Percentiles rank a stretch among this genome's conserved stretches.
Conservation (phyloP, 768 basidiomycete genomes). For the Lentinula edodes region DNA sequence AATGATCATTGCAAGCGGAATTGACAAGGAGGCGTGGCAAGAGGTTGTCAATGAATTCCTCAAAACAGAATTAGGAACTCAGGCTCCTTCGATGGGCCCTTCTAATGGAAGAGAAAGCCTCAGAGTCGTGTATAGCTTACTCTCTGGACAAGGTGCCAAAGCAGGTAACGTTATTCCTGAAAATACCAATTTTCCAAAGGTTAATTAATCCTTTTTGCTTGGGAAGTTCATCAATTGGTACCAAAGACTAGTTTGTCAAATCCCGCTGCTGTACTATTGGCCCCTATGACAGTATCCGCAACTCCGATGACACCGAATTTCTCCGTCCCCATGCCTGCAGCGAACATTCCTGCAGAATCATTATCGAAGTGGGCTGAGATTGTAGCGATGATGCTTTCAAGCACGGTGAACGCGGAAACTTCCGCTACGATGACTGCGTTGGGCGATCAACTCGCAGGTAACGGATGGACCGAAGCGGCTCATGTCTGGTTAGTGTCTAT, state of each 20-base stretch:
- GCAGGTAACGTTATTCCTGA: conserved; percentile 46
- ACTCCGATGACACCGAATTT: conserved; percentile 69
- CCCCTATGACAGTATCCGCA: conserved; percentile 23
- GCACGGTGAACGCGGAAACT: conserved; percentile 59
- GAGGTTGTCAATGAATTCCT: conserved; percentile 86
- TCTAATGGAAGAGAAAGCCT: conserved; percentile 65
- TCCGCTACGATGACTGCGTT: conserved; percentile 75
- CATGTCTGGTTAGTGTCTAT: conserved; percentile 74
- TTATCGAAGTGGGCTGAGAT: conserved; percentile 83
- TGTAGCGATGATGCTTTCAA: conserved; percentile 75
- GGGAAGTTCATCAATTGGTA: conserved; percentile 66
- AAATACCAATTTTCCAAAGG: conserved; percentile 4
- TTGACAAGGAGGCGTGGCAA: conserved; percentile 93
- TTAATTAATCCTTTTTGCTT: conserved; percentile 1
- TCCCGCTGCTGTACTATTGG: conserved; percentile 31
- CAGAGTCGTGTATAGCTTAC: conserved; percentile 75
- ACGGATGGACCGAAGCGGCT: conserved; percentile 77
- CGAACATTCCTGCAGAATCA: conserved; percentile 54
- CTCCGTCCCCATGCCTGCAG: conserved; percentile 32
- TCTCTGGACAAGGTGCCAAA: conserved; percentile 76
- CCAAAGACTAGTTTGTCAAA: conserved; percentile 51
- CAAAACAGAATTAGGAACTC: conserved; percentile 58
- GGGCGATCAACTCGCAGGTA: conserved; percentile 73
- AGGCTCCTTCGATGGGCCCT: conserved; percentile 14
- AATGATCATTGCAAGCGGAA: conserved; percentile 86